Evolutionary conservation across 2,329 filamentous ascomycete genomes (phyloP).

Genomic region (Calonectria leucothoes): DNA sequence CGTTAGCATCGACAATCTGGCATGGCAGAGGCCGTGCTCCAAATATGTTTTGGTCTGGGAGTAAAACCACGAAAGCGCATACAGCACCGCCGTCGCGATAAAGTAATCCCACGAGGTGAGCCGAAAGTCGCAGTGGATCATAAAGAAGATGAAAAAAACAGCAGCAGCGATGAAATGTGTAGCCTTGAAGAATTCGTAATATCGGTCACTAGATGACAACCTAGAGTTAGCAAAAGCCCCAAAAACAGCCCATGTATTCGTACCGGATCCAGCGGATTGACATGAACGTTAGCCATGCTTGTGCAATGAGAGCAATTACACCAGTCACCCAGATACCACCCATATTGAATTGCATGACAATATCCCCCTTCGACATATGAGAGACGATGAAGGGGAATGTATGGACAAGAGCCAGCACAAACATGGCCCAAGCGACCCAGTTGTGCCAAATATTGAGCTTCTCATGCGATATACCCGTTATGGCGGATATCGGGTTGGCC

Average conservation of each 20-base stretch:
- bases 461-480: neutral
- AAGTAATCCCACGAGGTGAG: neutral
- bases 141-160: neutral
- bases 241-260: neutral
- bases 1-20: neutral
- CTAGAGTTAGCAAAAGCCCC: neutral
- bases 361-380: neutral
- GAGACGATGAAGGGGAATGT: neutral
- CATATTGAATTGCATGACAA: neutral
- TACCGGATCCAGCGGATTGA: neutral
- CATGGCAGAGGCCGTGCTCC: neutral
- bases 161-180: neutral
- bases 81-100: neutral
- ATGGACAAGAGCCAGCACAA: neutral
- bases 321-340: neutral
- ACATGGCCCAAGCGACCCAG: neutral
- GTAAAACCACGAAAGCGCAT: neutral
- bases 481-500: neutral
- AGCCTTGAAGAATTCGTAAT: neutral
- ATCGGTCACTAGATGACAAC: neutral
- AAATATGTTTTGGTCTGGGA: neutral
- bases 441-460: neutral
- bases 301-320: neutral
- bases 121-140: neutral
- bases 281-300: neutral